These are phyloP conservation scores for Candida ulmi DNA, from an alignment of 805 yeast species.

Conservation along the genomic window DNA sequence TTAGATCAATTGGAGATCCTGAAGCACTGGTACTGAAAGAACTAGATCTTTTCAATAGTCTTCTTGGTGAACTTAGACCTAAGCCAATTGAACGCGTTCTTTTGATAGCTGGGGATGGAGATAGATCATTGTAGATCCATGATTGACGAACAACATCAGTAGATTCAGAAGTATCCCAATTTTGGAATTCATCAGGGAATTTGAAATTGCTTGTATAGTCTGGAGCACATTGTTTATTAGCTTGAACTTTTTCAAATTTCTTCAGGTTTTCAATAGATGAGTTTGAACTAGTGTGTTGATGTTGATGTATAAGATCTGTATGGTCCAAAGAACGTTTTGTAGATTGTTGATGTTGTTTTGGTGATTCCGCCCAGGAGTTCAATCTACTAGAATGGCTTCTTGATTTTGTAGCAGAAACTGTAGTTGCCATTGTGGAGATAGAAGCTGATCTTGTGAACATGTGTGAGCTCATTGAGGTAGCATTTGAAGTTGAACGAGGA, in stretches of 20 bases:
- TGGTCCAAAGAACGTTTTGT: no score
- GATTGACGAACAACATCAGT: constrained; percentile 18
- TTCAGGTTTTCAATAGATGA: constrained; percentile 19
- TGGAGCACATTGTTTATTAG: constrained; percentile 14
- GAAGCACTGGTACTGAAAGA: constrained; percentile 2
- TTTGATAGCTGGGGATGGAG: constrained; percentile 2
- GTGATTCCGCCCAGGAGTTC: constrained; percentile 1
- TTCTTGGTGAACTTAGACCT: neutral
- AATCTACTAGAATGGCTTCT: constrained; percentile 10
- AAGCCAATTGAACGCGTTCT: constrained; percentile 1
- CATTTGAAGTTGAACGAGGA: constrained; percentile 15
- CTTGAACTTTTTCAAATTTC: constrained; percentile 18
- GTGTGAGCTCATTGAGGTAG: constrained; percentile 12
- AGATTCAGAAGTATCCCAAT: constrained; percentile 21
- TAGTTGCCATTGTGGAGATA: constrained; percentile 20
- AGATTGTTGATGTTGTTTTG: constrained; percentile 1
- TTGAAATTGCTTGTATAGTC: constrained; percentile 7
- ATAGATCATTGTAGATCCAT: constrained; percentile 19
- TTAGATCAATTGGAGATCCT: constrained; percentile 1
- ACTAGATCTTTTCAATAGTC: constrained; percentile 2
- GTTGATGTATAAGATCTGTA: neutral
- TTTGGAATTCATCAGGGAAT: constrained; percentile 1
- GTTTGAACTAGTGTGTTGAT: constrained; percentile 9
- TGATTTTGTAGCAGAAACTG: constrained; percentile 5
- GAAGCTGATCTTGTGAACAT: constrained; percentile 18